These are phyloP conservation scores for Aegilops sharonensis DNA, from an alignment of 176 grass and related monocot species.

Conservation along the genomic window DNA sequence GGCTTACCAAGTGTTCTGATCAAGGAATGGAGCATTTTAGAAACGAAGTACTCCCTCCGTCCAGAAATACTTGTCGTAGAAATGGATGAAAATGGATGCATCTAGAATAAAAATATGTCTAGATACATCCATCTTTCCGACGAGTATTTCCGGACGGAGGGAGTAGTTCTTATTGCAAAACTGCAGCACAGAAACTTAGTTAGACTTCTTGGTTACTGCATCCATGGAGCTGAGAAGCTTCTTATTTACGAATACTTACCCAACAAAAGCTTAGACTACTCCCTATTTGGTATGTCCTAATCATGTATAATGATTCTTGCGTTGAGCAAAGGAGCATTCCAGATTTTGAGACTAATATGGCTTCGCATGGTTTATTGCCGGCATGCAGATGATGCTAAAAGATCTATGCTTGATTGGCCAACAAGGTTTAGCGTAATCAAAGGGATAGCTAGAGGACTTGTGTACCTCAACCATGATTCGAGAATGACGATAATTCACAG, in stretches of 20 bases:
- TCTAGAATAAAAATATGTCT: too few species aligned
- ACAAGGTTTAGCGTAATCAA: constrained; percentile 34
- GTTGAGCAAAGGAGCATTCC: neutral
- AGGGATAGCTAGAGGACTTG: constrained; percentile 42
- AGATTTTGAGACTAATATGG: neutral
- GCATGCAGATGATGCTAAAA: constrained; percentile 21
- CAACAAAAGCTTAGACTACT: constrained; percentile 58
- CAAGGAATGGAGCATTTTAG: constrained; percentile 47
- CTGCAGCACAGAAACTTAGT: constrained; percentile 61
- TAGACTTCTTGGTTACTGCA: constrained; percentile 47
- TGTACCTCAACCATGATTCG: constrained; percentile 58
- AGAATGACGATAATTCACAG: constrained; percentile 43
- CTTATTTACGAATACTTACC: constrained; percentile 56
- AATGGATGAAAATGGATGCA: too few species aligned
- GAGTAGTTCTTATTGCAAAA: constrained; percentile 44
- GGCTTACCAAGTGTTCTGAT: constrained; percentile 10
- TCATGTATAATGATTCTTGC: neutral
- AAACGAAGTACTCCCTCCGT: constrained; percentile 59
- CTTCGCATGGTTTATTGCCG: neutral
- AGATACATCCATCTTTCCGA: too few species aligned
- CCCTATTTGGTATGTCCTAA: constrained; percentile 38
- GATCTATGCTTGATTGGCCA: constrained; percentile 22
- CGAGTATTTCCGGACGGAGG: too few species aligned
- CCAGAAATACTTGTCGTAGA: too few species aligned
- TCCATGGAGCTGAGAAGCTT: constrained; percentile 43